phyloP scores from a whole-genome alignment of 345 rosid species.

The Mangifera indica region DNA sequence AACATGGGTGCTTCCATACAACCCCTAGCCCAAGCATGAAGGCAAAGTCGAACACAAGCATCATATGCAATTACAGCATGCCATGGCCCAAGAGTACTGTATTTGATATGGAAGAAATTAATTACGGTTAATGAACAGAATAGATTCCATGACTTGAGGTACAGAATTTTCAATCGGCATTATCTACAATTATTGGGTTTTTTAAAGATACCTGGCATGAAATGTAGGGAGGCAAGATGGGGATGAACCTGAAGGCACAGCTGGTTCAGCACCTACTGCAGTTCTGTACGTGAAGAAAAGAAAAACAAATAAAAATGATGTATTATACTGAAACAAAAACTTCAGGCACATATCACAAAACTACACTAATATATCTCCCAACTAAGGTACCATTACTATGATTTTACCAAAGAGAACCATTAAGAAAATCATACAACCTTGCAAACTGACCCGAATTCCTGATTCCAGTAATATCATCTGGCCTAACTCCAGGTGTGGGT shows the following conservation, averaged over 20 bases:
- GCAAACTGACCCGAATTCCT: constrained; percentile 43
- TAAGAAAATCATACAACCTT: constrained; percentile 45
- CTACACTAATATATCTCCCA: not conserved
- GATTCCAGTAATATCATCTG: constrained; percentile 38
- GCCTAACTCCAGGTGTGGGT: constrained; percentile 28
- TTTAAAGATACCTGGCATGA: constrained; percentile 73
- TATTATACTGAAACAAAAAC: not conserved
- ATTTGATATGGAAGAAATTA: constrained; percentile 18
- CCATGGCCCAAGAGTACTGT: constrained; percentile 95
- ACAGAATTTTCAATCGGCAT: constrained; percentile 6
- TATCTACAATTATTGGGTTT: not conserved
- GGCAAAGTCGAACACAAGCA: constrained; percentile 95
- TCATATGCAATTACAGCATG: constrained; percentile 94
- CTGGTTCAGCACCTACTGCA: constrained; percentile 50
- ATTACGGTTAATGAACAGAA: constrained; percentile 15
- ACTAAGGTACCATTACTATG: not conserved
- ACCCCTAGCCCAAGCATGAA: constrained; percentile 98
- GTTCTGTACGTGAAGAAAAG: constrained; percentile 39
- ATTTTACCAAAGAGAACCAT: constrained; percentile 4
- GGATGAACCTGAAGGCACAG: constrained; percentile 49
- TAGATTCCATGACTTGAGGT: constrained; percentile 4
- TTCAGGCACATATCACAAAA: not conserved
- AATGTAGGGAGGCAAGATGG: constrained; percentile 81
- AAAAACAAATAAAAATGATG: not conserved
- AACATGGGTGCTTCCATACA: constrained; percentile 98